phyloP scores from a whole-genome alignment of 2,329 filamentous ascomycete genomes.

The Lecanoromycetidae sp. region DNA sequence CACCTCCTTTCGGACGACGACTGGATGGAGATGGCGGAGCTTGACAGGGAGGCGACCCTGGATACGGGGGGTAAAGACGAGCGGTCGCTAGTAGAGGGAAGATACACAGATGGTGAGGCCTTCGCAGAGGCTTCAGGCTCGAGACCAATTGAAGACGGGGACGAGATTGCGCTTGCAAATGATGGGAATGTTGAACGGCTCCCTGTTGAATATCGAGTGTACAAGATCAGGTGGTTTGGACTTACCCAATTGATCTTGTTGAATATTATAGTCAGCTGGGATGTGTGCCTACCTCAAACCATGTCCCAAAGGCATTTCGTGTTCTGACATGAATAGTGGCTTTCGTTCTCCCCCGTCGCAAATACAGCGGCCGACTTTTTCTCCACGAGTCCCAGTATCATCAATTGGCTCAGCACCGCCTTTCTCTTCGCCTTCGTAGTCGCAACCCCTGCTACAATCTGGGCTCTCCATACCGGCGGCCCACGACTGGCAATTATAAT shows the following conservation, averaged over 20 bases:
- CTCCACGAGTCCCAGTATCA: conserved; percentile 55
- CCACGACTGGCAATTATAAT: conserved; percentile 66
- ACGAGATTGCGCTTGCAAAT: conserved; percentile 6
- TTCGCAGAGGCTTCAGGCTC: background rate
- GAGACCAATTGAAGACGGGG: background rate
- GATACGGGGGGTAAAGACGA: background rate
- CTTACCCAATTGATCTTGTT: conserved; percentile 70
- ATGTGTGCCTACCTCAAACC: conserved; percentile 48
- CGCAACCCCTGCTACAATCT: conserved; percentile 62
- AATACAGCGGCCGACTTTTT: conserved; percentile 65
- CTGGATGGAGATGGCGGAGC: conserved; percentile 9
- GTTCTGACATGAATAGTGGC: conserved; percentile 53
- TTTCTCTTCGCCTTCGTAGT: conserved; percentile 77
- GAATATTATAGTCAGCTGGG: conserved; percentile 91
- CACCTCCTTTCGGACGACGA: conserved; percentile 5
- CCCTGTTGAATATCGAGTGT: conserved; percentile 42
- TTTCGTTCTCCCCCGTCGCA: conserved; percentile 79
- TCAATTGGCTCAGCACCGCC: conserved; percentile 87
- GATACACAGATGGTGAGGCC: conserved; percentile 10
- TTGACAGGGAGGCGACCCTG: background rate
- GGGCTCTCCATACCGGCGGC: conserved; percentile 61
- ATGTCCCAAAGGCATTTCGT: background rate
- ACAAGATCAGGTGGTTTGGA: conserved; percentile 83
- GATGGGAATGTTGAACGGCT: no score
- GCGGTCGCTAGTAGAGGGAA: background rate